Percentiles rank a stretch among this genome's conserved stretches.
These are phyloP conservation scores for Eucalyptus shirleyi DNA, from an alignment of 345 rosid genomes.

Conservation along the genomic window DNA sequence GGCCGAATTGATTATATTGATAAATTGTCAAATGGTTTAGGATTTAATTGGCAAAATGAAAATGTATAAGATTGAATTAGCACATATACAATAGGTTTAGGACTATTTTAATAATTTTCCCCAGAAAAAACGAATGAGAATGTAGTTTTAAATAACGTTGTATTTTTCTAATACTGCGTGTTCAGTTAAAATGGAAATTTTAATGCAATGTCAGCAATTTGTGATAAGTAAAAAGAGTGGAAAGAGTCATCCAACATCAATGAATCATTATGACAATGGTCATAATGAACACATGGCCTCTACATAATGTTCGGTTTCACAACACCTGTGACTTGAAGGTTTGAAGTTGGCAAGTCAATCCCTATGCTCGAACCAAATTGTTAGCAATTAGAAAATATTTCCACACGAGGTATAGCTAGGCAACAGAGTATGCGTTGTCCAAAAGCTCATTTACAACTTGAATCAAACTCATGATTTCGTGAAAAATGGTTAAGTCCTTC, in stretches of 20 bases:
- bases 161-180: neutral
- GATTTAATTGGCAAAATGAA: no score
- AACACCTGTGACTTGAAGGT: no score
- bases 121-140: neutral
- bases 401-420: no score
- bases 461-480: neutral
- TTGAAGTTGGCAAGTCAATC: neutral
- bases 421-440: no score
- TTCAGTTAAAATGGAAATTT: neutral
- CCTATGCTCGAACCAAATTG: no score
- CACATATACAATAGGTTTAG: no score
- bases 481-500: neutral
- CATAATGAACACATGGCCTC: neutral
- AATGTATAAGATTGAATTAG: no score
- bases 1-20: no score
- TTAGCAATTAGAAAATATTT: no score
- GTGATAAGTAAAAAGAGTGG: neutral
- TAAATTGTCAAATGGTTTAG: no score
- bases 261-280: neutral
- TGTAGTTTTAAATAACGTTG: no score
- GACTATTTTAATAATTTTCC: no score
- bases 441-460: neutral
- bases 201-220: neutral
- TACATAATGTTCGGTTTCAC: neutral
- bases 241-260: accelerated